Percentiles rank a stretch among this genome's conserved stretches.
Evolutionary conservation across 345 rosid species (phyloP).

Genomic region (Populus alba): DNA sequence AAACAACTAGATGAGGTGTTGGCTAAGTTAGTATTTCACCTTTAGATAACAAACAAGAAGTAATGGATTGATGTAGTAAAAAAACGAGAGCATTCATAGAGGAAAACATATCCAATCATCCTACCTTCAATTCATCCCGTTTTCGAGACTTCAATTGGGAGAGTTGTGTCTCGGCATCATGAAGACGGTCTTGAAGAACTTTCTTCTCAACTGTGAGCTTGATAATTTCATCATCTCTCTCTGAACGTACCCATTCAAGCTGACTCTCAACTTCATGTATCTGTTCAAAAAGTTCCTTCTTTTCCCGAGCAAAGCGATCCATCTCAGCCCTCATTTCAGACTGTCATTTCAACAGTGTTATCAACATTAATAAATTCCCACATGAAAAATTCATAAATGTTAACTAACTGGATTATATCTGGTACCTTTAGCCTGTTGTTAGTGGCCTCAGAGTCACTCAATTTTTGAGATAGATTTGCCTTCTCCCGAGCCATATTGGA

Average conservation of each 20-base stretch:
- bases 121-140: conserved; percentile 95
- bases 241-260: conserved; percentile 96
- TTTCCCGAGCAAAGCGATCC: conserved; percentile 80
- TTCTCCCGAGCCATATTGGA: conserved; percentile 68
- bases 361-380: conserved; percentile 13
- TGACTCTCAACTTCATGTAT: conserved; percentile 86
- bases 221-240: conserved; percentile 75
- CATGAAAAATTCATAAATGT: not conserved
- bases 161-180: conserved; percentile 87
- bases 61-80: not conserved
- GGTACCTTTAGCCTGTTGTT: conserved; percentile 77
- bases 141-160: conserved; percentile 82
- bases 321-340: conserved; percentile 84
- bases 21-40: not conserved
- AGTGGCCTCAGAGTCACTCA: conserved; percentile 75
- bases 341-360: conserved; percentile 45
- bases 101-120: not conserved
- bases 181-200: conserved; percentile 84
- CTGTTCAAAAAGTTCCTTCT: conserved; percentile 82
- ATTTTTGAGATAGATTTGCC: conserved; percentile 52
- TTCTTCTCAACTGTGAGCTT: conserved; percentile 77
- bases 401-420: conserved; percentile 20
- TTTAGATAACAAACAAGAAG: not conserved
- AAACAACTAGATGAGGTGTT: not conserved
- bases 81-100: not conserved